phyloP scores from a whole-genome alignment of 176 grass and related monocot genomes.

The Musa schizocarpa region DNA sequence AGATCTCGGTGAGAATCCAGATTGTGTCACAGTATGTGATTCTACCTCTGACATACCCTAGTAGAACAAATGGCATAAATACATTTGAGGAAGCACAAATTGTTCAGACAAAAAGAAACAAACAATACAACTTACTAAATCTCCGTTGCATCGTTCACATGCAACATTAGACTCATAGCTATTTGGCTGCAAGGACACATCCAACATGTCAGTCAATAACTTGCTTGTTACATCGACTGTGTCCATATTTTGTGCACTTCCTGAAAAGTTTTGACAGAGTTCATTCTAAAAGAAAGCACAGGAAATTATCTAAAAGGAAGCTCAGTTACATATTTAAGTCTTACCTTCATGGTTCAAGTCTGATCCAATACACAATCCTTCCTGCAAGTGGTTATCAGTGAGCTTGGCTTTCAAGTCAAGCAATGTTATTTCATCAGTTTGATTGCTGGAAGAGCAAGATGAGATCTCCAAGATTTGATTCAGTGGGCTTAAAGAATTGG shows the following conservation, averaged over 20 bases:
- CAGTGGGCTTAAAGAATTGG: constrained; percentile 15
- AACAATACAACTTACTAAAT: background rate
- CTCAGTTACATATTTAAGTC: background rate
- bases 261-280: background rate
- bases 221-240: background rate
- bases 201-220: background rate
- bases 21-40: constrained; percentile 30
- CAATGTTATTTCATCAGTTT: background rate
- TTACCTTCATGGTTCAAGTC: constrained; percentile 3
- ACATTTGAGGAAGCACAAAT: background rate
- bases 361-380: background rate
- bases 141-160: background rate
- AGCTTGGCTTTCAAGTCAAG: background rate
- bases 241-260: background rate
- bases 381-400: background rate
- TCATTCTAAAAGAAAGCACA: background rate
- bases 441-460: background rate
- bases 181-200: background rate
- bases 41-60: constrained; percentile 7
- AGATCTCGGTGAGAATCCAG: constrained; percentile 20
- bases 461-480: background rate
- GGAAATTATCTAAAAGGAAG: background rate
- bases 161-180: background rate
- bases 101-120: background rate
- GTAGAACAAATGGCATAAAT: background rate